Base-by-base conservation (phyloP, 192 early-diverging fungal species). In the Gryganskiella cystojenkinii region DNA sequence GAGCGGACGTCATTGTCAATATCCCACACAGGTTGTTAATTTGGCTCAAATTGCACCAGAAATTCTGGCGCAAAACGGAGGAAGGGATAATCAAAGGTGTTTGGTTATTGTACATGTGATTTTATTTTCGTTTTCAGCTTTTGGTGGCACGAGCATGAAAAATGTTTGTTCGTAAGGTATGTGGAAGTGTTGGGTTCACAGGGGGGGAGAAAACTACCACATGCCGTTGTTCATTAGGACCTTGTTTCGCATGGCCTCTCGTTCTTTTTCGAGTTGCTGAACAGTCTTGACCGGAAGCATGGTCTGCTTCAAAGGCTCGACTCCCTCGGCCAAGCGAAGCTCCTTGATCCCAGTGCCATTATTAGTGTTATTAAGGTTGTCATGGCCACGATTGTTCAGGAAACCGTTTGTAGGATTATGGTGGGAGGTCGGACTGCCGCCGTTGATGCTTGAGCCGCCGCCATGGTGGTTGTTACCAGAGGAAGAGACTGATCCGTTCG, bases 201-300 rank as follows among this genome's bases (percentile, higher is more conserved):
- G n/a, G n/a, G n/a, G n/a, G n/a, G n/a, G n/a, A n/a, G n/a, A n/a
- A n/a, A n/a, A n/a, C n/a, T 40, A 40, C 37, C 37, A 40, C 37
- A 40, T 40, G 37, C 37, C 37, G 13, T 13, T 40, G 37, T 13
- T 40, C 37, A 40, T 40, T n/a, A 51, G 25, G 20, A 63, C 11
- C 46, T 76, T 64, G 54, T 68, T 56, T 0, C 74, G 59, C 24
- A 78, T 69, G 24, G 74, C 74, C 60, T 69, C 74, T 22, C 74
- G 61, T 47, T 78, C 74, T 66, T 78, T 78, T 53, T 78, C 74
- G 2, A 78, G 55, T 49, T 78, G 74, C 33, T 78, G 74, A 5
- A 69, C 74, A n/a, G 74, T 64, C 44, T 78, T 78, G 47, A 78
- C 74, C 0, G 74, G 74, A 17, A 78, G 28, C 74, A 78, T 78